Base-by-base conservation (phyloP, 2,329 filamentous ascomycete species). In the Neobulgaria alba region DNA sequence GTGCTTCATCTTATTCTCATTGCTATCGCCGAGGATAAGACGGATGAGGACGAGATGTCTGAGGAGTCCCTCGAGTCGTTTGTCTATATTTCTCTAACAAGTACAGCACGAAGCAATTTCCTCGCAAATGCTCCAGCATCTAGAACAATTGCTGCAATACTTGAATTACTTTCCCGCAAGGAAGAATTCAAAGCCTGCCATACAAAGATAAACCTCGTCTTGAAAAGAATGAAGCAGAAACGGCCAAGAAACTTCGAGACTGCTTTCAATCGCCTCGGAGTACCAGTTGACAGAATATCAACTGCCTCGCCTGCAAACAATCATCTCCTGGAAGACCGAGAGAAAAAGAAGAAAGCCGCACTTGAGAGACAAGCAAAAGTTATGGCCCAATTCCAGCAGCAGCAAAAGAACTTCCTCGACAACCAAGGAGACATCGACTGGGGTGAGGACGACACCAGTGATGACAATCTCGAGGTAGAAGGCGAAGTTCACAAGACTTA, bases 351-450 rank as follows among this genome's bases (percentile, higher is more conserved):
- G 70, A 84, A 85, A 62, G 85, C 90, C 38, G 92, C 92, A 0
- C 66, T 89, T 30, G 90, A 88, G 53, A 79, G 92, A 16, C 89
- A 96, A 62, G 89, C 89, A 2, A 84, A 79, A 56, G 87, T 98
- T 21, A 95, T 98, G 89, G 92, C 89, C 2, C 88, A 95, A 58
- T 95, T 98, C 64, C 92, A 96, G 60, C 84, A 95, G 58, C 90
- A 98, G 58, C 93, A 96, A 60, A 90, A 93, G 63, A 92, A 79
- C 55, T 98, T 98, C 64, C 68, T 98, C 65, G 83, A 86, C 42
- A 92, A 82, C 49, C 89, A 95, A 61, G 82, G 77, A n/a, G 73
- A 80, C 31, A 75, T 95, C 45, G 85, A 95, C 61, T 95, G 87
- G 84, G 88, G 85, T 10, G 84, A 92, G 45, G 75, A 87, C 37